Evolutionary conservation across 192 early-diverging fungal genomes (phyloP).

Genomic region (Phycomyces nitens): DNA sequence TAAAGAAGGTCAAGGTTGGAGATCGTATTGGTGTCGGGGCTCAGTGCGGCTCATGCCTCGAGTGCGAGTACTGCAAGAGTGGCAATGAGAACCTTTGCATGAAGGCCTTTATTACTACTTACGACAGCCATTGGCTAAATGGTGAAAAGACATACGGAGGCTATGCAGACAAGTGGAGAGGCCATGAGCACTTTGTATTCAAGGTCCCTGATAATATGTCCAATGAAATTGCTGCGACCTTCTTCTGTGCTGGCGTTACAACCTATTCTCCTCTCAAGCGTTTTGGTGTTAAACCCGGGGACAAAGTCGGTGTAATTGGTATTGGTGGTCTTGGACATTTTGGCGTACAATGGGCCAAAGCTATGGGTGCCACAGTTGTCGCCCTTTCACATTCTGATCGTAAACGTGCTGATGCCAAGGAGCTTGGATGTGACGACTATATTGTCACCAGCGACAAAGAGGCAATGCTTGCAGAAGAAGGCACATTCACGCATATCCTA

Average conservation of each 20-base stretch:
- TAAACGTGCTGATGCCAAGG: constrained; percentile 56
- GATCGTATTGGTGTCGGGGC: constrained; percentile 59
- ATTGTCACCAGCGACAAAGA: constrained; percentile 16
- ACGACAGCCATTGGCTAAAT: constrained; percentile 32
- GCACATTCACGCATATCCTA: constrained; percentile 31
- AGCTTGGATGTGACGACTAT: constrained; percentile 54
- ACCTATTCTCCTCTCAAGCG: constrained; percentile 48
- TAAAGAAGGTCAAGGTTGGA: constrained; percentile 41
- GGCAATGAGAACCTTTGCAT: constrained; percentile 41
- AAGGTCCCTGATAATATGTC: constrained; percentile 48
- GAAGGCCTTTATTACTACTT: constrained; percentile 45
- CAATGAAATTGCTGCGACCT: constrained; percentile 55
- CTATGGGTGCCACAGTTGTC: constrained; percentile 43
- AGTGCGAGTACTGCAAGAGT: constrained; percentile 38
- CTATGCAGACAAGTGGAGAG: constrained; percentile 40
- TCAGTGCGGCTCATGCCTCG: constrained; percentile 56
- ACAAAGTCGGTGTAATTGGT: constrained; percentile 55
- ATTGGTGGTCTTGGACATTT: constrained; percentile 63
- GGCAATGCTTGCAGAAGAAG: constrained; percentile 1
- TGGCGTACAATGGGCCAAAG: constrained; percentile 54
- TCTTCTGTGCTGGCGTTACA: constrained; percentile 78
- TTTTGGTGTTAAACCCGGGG: constrained; percentile 36
- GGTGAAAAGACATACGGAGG: constrained; percentile 47
- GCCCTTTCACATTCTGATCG: constrained; percentile 52
- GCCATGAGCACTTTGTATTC: constrained; percentile 56